phyloP scores from a whole-genome alignment of 2,329 filamentous ascomycete species.

The Cordyceps cateniannulata region DNA sequence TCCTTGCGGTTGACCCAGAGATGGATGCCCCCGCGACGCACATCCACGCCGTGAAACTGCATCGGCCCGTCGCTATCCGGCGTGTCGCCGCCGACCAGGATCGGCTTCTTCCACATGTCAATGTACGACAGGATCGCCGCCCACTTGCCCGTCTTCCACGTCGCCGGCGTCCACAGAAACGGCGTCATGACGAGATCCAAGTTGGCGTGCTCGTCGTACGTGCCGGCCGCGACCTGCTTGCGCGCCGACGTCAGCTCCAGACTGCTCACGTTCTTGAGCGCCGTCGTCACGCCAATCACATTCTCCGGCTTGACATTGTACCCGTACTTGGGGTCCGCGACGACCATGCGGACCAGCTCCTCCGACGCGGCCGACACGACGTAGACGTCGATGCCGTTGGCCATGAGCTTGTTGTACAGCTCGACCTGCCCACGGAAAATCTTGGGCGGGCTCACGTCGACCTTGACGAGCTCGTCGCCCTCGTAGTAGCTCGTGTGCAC shows the following conservation, averaged over 20 bases:
- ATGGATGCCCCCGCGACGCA: conserved; percentile 33
- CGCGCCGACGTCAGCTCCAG: conserved; percentile 29
- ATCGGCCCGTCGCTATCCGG: conserved; percentile 37
- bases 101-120: conserved; percentile 35
- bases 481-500: conserved; percentile 32
- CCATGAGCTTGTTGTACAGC: conserved; percentile 37
- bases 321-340: conserved; percentile 37
- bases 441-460: conserved; percentile 27
- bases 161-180: conserved; percentile 36
- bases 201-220: conserved; percentile 29
- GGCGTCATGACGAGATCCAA: conserved; percentile 33
- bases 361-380: conserved; percentile 36
- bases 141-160: conserved; percentile 39
- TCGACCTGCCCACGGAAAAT: conserved; percentile 35
- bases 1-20: conserved; percentile 36
- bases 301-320: conserved; percentile 39
- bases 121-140: conserved; percentile 37
- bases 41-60: conserved; percentile 38
- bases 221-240: conserved; percentile 32
- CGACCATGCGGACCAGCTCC: conserved; percentile 40
- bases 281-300: conserved; percentile 35
- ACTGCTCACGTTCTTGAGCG: conserved; percentile 26
- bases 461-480: conserved; percentile 23
- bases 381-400: conserved; percentile 37
- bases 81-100: conserved; percentile 37